Base-by-base conservation (phyloP, 768 basidiomycete genomes). In the Podaxis sp. region DNA sequence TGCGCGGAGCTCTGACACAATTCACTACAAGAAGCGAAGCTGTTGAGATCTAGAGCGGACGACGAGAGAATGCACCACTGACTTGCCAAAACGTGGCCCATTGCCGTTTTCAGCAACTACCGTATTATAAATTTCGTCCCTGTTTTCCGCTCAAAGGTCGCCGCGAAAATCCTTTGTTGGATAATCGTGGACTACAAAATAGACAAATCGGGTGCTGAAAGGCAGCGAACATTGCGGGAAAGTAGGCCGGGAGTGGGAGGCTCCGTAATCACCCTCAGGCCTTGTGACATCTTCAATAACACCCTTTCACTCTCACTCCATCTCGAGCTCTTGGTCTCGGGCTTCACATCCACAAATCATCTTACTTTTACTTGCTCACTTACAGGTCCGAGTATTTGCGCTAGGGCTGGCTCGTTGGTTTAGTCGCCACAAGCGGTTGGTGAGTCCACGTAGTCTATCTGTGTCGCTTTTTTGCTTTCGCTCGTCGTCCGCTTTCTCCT, bases 361-460 rank as follows among this genome's bases (percentile, higher is more conserved):
- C 50, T 17, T 53, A 11, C 51, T 33, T 22, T n/a, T 13, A 25
- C 50, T 52, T 53, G 50, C 38, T 24, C 29, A 43, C 59, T 53
- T 53, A 24, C 51, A 60, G 51, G 12, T 53, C 40, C 27, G 59
- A 53, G 59, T 53, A 29, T 13, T 53, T 15, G 25, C 41, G 25
- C 37, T 19, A 25, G 25, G 11, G 8, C 29, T 22, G 40, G 17
- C 13, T 43, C 29, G 38, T 40, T 33, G 38, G 38, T 51, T 60
- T 54, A 19, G 40, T 54, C 17, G 50, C 52, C 25, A 43, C 59
- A n/a, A 60, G 43, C 59, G 36, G 13, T 29, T 9, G 47, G 64
- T 65, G 52, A 66, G 64, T 69, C 64, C 66, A 69, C 68, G 68
- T 70, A 61, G 66, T 64, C 36, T 8, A 50, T 11, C 38, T 41